Percentiles rank a stretch among this genome's conserved stretches.
Conservation (phyloP, 2,329 filamentous ascomycete species). For the Xylaria multiplex region DNA sequence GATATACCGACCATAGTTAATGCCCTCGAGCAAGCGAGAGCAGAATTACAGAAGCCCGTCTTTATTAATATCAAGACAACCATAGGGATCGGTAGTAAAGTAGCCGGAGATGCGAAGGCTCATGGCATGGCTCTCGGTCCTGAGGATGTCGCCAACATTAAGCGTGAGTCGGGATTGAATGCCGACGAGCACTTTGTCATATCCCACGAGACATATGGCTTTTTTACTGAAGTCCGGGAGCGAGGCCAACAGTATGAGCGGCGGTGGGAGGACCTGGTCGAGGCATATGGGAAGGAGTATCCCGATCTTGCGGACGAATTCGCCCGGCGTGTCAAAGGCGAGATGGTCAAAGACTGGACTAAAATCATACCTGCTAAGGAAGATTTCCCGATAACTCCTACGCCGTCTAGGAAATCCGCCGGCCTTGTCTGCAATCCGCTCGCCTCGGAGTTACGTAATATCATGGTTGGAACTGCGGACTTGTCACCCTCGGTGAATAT, state of each 20-base stretch:
- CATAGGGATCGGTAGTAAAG: constrained; percentile 62
- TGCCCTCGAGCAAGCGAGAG: constrained; percentile 51
- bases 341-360: constrained; percentile 56
- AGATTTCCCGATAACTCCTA: constrained; percentile 59
- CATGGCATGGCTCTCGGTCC: constrained; percentile 41
- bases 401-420: constrained; percentile 59
- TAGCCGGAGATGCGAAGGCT: constrained; percentile 60
- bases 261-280: constrained; percentile 60
- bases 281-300: constrained; percentile 50
- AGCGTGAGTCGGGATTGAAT: constrained; percentile 61
- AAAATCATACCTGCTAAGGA: constrained; percentile 17
- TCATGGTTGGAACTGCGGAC: constrained; percentile 61
- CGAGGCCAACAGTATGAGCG: constrained; percentile 58
- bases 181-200: constrained; percentile 56
- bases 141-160: constrained; percentile 64
- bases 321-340: constrained; percentile 57
- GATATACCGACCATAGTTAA: constrained; percentile 58
- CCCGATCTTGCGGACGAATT: constrained; percentile 54
- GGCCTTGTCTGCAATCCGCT: constrained; percentile 61
- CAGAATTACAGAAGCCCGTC: constrained; percentile 54
- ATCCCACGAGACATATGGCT: constrained; percentile 55
- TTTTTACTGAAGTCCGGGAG: constrained; percentile 60
- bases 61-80: constrained; percentile 68
- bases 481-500: constrained; percentile 60
- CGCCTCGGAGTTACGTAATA: constrained; percentile 51